These are phyloP conservation scores for Cladosporium sphaerospermum DNA, from an alignment of 2,329 filamentous ascomycete species.

Conservation along the genomic window DNA sequence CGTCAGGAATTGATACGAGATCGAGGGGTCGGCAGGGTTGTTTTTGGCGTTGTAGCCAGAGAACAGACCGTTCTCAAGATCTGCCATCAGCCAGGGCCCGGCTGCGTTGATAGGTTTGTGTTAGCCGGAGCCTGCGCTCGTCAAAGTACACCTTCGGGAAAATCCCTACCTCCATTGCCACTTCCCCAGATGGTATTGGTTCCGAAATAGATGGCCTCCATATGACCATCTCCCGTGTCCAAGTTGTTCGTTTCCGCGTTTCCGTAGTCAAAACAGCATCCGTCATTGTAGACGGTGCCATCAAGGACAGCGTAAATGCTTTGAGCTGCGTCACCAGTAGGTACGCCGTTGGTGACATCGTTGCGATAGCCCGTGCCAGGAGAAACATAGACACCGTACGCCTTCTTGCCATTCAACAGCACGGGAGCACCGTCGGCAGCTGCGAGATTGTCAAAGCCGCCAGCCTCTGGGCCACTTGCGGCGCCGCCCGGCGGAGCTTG, in stretches of 20 bases:
- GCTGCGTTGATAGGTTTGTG: no score
- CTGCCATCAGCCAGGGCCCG: slow-evolving; percentile 64
- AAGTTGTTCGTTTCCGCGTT: slow-evolving; percentile 36
- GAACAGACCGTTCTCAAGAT: slow-evolving; percentile 62
- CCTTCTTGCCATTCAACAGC: slow-evolving; percentile 51
- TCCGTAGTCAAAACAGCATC: slow-evolving; percentile 46
- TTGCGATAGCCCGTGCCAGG: slow-evolving; percentile 60
- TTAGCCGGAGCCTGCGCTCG: no score
- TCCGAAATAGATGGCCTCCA: slow-evolving; percentile 65
- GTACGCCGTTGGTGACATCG: slow-evolving; percentile 47
- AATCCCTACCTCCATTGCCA: slow-evolving; percentile 42
- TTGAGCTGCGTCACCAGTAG: slow-evolving; percentile 50
- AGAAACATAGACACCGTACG: slow-evolving; percentile 57
- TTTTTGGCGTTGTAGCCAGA: slow-evolving; percentile 43
- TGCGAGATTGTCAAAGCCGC: slow-evolving; percentile 56
- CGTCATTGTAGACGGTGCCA: slow-evolving; percentile 53
- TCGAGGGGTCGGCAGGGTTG: slow-evolving; percentile 49
- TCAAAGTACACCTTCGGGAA: no score
- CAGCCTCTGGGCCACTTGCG: slow-evolving; percentile 49
- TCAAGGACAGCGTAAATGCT: slow-evolving; percentile 58
- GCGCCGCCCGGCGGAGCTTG: slow-evolving; percentile 50
- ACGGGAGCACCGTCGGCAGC: slow-evolving; percentile 56
- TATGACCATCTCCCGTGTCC: slow-evolving; percentile 55
- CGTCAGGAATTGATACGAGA: slow-evolving; percentile 52
- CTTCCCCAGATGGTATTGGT: slow-evolving; percentile 49